These are phyloP conservation scores for Macrolepiota albuminosa DNA, from an alignment of 768 basidiomycete species.

Conservation along the genomic window DNA sequence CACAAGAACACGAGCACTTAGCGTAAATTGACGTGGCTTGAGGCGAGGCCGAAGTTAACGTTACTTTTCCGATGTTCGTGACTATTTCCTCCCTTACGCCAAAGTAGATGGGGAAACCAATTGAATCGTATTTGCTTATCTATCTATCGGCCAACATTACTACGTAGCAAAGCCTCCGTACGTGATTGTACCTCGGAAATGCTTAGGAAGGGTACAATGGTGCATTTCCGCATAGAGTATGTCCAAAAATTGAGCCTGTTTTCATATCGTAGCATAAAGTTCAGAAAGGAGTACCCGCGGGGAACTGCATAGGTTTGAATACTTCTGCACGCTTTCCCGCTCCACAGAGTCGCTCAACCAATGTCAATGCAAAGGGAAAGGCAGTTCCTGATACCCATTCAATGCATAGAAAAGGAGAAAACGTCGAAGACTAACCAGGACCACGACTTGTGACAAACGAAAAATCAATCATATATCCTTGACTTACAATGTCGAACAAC, in stretches of 20 bases:
- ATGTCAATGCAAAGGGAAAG: slow-evolving; percentile 74
- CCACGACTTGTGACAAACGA: slow-evolving; percentile 47
- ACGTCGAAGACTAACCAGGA: slow-evolving; percentile 44
- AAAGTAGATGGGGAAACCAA: not conserved
- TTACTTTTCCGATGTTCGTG: not conserved
- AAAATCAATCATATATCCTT: not conserved
- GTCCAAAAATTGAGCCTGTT: no score
- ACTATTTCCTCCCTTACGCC: not conserved
- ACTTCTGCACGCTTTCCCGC: slow-evolving; percentile 57
- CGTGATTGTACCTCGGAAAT: not conserved
- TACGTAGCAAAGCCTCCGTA: not conserved
- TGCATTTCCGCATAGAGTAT: not conserved
- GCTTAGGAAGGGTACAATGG: not conserved
- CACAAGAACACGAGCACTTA: not conserved
- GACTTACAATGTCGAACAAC: not conserved
- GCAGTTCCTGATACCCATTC: slow-evolving; percentile 47
- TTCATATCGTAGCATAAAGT: not conserved
- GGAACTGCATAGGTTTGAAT: slow-evolving; percentile 68
- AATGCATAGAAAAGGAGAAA: not conserved
- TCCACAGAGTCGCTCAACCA: slow-evolving; percentile 70
- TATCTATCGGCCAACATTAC: not conserved
- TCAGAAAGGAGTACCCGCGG: slow-evolving; percentile 40
- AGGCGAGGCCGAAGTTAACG: not conserved
- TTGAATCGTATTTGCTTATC: not conserved
- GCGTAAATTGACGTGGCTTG: no score